Evolutionary conservation across 2,329 filamentous ascomycete genomes (phyloP), one percentile per base, ranked within the genome.

Genomic region (Cladosporium sp.): DNA sequence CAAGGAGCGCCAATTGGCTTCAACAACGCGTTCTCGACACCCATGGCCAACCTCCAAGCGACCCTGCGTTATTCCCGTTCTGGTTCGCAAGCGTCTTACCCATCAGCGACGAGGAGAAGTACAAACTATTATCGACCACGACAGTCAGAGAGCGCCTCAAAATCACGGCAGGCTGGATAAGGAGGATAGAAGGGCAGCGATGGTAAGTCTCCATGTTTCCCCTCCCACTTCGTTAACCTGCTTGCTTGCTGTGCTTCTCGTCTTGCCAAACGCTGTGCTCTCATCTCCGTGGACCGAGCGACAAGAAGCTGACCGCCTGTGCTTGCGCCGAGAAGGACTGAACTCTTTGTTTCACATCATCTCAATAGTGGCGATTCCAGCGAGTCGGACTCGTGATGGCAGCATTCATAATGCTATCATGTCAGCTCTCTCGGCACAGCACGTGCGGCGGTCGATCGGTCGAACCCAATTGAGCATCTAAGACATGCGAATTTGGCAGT

Each of bases 51-150:
- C 87, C 87, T 19, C 91, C 91, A 0, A 78, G 83, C 15, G 90
- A 96, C 66, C 86, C 90, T 0, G 86, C 86, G 3, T 71, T 84
- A 1, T 94, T 96, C 64, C 89, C 91, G 0, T 96, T 91, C 81
- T 97, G 92, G 92, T 88, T 96, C 64, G 91, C 89, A 9, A 90
- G 85, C 67, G 85, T 94, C 19, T 73, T 96, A 12, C 91, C 91
- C 0, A 85, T 94, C 36, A 81, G 83, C 13, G 89, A 94, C 24
- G 77, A 84, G 25, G 88, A 94, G 66, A 95, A 93, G 70, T 95
- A 96, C 64, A 79, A 82, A 12, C 75, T 97, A 19, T 74, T 97
- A 13, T 79, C 79, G 12, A 88, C 87, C 4, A 86, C 80, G 3
- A 93, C 89, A 63, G 90, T 96, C 4, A 80, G 92, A 59, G 85